Base-by-base conservation (phyloP, 495 filamentous ascomycete genomes). In the Aspergillus homomorphus region DNA sequence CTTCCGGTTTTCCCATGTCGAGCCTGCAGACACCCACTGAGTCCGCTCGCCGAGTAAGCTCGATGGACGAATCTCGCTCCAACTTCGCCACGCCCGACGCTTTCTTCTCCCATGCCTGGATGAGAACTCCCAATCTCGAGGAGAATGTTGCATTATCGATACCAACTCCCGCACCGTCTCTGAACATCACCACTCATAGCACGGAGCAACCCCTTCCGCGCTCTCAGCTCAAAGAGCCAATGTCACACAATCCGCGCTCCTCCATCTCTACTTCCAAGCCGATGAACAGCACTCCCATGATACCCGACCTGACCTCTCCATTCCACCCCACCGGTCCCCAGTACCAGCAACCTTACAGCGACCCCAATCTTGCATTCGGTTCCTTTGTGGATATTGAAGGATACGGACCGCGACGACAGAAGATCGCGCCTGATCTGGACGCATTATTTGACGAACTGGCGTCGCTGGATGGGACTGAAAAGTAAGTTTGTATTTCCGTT, bases 401-500 rank as follows among this genome's bases (percentile, higher is more conserved):
- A 10, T 71, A 73, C 22, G 71, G 65, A 10, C 52, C 63, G n/a
- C 62, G 63, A n/a, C 68, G 68, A 42, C 73, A 66, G n/a, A 62
- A 69, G 28, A 77, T 77, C 45, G 74, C 74, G 5, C 74, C 74
- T 9, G 74, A 77, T 46, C 64, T 77, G 1, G 74, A 77, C 55
- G 73, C 74, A 15, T 55, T 77, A 56, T 76, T 77, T 53, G 74
- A 77, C 41, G 74, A 77, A 46, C 59, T 77, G 30, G 74, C 73
- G 10, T 77, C 74, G 9, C 54, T 77, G 28, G 74, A 77, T 57
- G 74, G 74, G 38, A 73, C 70, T 19, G 74, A 77, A 38, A 72
- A 72, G 74, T 75, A 51, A 66, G 66, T 59, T 33, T 38, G 5
- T 15, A 0, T 16, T 51, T 43, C 24, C 7, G 53, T 22, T 10